Conservation (phyloP, 2,329 filamentous ascomycete genomes). For the Sarocladiaceae sp. region DNA sequence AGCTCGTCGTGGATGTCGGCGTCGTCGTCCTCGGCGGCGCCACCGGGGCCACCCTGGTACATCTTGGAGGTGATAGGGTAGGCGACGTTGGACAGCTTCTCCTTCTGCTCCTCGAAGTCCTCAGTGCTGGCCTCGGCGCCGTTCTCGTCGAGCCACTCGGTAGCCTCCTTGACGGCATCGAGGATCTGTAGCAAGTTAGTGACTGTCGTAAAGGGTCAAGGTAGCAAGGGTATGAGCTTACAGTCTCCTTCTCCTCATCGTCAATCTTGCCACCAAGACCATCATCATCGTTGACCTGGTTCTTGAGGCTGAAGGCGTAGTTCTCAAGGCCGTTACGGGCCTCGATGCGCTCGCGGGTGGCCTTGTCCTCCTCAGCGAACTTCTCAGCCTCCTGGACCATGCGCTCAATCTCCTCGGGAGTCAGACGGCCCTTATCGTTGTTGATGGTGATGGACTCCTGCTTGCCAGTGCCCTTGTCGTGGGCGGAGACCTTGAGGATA, state of each 20-base stretch:
- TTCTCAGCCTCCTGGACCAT: constrained; percentile 99
- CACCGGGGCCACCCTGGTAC: constrained; percentile 62
- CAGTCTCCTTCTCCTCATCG: constrained; percentile 95
- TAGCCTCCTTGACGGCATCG: constrained; percentile 88
- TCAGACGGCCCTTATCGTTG: constrained; percentile 98
- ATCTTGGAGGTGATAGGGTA: constrained; percentile 99
- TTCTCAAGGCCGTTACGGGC: constrained; percentile 96
- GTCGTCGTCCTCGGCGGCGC: constrained; percentile 62
- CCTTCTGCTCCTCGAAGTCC: constrained; percentile 99
- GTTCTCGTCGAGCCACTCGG: constrained; percentile 97
- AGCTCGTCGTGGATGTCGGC: constrained; percentile 73
- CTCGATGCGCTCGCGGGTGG: constrained; percentile 93
- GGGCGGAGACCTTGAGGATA: constrained; percentile 92
- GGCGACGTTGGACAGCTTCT: constrained; percentile 94
- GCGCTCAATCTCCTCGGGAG: constrained; percentile 94
- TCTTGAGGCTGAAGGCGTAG: constrained; percentile 98
- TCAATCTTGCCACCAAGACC: constrained; percentile 98
- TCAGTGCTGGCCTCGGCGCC: constrained; percentile 75
- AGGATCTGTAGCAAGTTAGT: constrained; percentile 56
- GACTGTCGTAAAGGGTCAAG: constrained; percentile 11
- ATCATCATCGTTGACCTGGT: constrained; percentile 95
- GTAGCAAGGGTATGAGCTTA: constrained; percentile 37
- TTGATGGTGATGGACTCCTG: constrained; percentile 96
- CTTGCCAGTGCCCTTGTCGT: constrained; percentile 98
- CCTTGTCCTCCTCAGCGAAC: constrained; percentile 99